phyloP scores from a whole-genome alignment of 257 asterid species.

The Penstemon eatonii region DNA sequence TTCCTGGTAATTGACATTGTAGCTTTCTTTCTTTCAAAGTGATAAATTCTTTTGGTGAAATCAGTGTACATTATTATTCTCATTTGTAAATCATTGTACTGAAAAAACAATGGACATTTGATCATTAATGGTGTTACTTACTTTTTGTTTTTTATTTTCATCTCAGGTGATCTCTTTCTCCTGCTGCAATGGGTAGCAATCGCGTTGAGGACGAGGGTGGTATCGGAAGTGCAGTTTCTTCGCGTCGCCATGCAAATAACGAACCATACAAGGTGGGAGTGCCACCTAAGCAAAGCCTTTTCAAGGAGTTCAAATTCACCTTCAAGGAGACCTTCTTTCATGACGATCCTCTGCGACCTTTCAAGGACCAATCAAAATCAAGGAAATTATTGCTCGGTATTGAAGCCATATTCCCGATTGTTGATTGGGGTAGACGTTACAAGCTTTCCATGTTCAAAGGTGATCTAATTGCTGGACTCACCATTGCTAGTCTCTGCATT shows the following conservation, averaged over 20 bases:
- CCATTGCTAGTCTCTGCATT: conserved; percentile 81
- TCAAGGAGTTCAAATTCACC: conserved; percentile 45
- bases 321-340: conserved; percentile 69
- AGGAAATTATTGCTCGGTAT: conserved; percentile 44
- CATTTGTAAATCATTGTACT: neutral
- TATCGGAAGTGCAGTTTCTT: conserved; percentile 36
- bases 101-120: neutral
- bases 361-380: conserved; percentile 47
- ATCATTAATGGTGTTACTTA: neutral
- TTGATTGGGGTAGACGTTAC: conserved; percentile 67
- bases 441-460: conserved; percentile 57
- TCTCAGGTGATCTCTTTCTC: neutral
- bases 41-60: neutral
- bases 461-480: conserved; percentile 75
- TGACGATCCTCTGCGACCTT: conserved; percentile 66
- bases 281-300: conserved; percentile 57
- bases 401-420: conserved; percentile 58
- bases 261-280: conserved; percentile 53
- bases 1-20: neutral
- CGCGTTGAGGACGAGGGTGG: conserved; percentile 40
- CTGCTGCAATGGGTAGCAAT: conserved; percentile 31
- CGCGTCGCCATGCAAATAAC: conserved; percentile 31
- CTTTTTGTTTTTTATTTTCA: neutral
- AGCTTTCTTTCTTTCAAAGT: neutral
- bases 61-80: neutral